These are phyloP conservation scores for Wickerhamomyces hampshirensis DNA, from an alignment of 805 yeast genomes.

Conservation along the genomic window DNA sequence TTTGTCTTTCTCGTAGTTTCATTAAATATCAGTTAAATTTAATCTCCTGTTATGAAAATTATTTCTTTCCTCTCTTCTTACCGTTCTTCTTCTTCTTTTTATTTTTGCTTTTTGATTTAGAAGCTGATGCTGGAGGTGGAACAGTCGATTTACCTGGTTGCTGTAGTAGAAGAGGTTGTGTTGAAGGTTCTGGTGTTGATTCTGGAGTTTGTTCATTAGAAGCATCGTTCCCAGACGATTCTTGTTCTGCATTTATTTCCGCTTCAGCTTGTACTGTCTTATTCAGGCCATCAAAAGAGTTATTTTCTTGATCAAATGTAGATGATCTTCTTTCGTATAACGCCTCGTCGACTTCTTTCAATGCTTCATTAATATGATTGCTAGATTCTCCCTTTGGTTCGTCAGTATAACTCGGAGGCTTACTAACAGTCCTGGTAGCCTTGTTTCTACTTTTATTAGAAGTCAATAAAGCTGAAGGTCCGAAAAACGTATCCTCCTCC, in stretches of 20 bases:
- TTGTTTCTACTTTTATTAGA: conserved; percentile 2
- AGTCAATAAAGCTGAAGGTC: conserved; percentile 29
- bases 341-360: conserved; percentile 13
- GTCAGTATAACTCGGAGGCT: conserved; percentile 24
- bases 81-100: conserved; percentile 12
- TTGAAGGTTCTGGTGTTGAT: conserved; percentile 1
- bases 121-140: conserved; percentile 1
- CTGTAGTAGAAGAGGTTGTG: not conserved
- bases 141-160: not conserved
- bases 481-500: conserved; percentile 60
- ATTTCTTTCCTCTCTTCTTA: conserved; percentile 11
- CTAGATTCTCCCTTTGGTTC: conserved; percentile 19
- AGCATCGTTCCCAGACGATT: conserved; percentile 1
- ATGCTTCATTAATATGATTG: conserved; percentile 4
- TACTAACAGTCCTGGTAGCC: conserved; percentile 9
- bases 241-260: not conserved
- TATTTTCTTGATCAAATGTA: conserved; percentile 27
- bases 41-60: not conserved
- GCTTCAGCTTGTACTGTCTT: not conserved
- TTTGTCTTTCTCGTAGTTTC: not conserved
- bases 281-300: conserved; percentile 15
- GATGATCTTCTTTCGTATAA: conserved; percentile 32
- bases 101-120: conserved; percentile 5
- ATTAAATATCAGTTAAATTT: not conserved
- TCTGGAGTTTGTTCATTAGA: conserved; percentile 7